Percentiles rank a stretch among this genome's conserved stretches.
Conservation (phyloP, 2,329 filamentous ascomycete species). For the Hypomyces perniciosus region DNA sequence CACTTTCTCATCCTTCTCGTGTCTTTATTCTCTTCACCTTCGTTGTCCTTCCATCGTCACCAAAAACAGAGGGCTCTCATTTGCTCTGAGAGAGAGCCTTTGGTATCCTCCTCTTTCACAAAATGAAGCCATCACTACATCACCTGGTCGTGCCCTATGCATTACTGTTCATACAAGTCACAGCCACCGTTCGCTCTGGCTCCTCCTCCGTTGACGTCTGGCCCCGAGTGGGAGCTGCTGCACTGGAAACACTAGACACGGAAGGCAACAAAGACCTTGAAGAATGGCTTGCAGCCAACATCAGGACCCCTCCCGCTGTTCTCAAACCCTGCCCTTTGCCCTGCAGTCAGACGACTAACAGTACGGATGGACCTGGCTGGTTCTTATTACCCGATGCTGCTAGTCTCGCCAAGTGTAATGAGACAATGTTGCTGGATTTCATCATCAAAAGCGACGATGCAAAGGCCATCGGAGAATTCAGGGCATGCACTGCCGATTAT, state of each 20-base stretch:
- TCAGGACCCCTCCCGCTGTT: not conserved
- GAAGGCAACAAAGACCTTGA: not conserved
- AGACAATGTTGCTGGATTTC: slow-evolving; percentile 2
- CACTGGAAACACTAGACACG: not conserved
- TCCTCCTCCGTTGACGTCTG: not conserved
- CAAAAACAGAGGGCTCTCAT: too few relatives aligned
- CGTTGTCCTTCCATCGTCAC: too few relatives aligned
- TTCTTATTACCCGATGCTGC: slow-evolving; percentile 6
- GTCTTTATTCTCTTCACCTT: too few relatives aligned
- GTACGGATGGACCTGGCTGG: not conserved
- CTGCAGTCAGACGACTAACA: not conserved
- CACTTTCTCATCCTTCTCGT: too few relatives aligned
- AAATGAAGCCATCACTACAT: not conserved
- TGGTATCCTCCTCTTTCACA: not conserved
- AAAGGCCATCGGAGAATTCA: slow-evolving; percentile 2
- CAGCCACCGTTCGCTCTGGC: not conserved
- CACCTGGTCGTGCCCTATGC: not conserved
- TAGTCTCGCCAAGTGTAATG: slow-evolving; percentile 2
- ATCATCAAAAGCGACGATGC: not conserved
- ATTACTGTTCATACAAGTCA: not conserved
- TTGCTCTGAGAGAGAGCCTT: too few relatives aligned
- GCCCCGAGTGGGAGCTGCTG: too few relatives aligned
- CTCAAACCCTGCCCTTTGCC: not conserved
- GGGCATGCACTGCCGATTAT: not conserved
- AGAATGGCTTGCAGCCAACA: slow-evolving; percentile 3